Base-by-base conservation (phyloP, 2,329 filamentous ascomycete species). In the Zasmidium cellare region DNA sequence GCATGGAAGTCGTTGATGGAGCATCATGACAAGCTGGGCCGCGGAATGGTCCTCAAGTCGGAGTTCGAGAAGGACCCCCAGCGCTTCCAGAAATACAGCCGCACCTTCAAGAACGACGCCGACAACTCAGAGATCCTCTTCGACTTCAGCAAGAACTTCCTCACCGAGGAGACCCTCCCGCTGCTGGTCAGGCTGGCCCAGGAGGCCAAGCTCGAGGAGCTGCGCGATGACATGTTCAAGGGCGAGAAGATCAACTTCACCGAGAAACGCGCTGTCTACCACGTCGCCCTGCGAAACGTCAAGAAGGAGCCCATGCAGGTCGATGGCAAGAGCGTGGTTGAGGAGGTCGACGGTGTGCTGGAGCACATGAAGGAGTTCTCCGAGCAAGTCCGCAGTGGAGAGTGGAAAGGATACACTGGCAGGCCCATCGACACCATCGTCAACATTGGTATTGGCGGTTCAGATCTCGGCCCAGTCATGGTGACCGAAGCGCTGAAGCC, bases 231-330 rank as follows among this genome's bases (percentile, higher is more conserved):
- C 73, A 96, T 99, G 92, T 99, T 99, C 79, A 87, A 87, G 58
- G 94, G 94, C 69, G 91, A 97, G 74, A 93, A 96, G 84, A 97
- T 99, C 83, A 99, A 99, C 85, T 97, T 97, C 80, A 99, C 94
- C 60, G 94, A 99, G 83, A 83, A 93, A 74, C 88, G 94, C 65
- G 94, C 94, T 65, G 94, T 99, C 65, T 96, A 96, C 82, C 94
- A 99, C 80, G 85, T 91, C 67, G 94, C 94, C 50, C 84, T 99
- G 72, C 89, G 94, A 75, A 99, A 99, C 76, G 87, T 92, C 64
- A 84, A 86, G 75, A 92, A 90, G 74, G 86, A 90, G 84, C 86
- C 82, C 49, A 87, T 88, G 84, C 75, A 91, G 77, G 94, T 97
- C 28, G 88, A 97, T 66, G 93, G 92, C 62, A 81, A 92, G 78